These are phyloP conservation scores for Schizophyllum commune DNA, from an alignment of 1,284 basidiomycete species.

Conservation along the genomic window DNA sequence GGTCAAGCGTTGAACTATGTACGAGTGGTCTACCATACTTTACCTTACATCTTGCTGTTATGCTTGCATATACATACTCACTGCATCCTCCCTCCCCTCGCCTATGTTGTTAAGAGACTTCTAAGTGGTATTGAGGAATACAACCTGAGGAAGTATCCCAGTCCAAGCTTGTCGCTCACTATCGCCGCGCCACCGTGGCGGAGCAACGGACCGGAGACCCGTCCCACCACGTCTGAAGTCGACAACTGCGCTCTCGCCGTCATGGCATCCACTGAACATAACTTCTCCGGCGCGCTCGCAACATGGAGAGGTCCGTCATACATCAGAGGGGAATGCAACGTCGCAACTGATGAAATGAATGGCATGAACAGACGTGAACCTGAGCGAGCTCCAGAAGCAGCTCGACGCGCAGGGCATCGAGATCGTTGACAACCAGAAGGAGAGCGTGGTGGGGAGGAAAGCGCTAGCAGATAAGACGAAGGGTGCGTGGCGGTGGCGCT, in stretches of 20 bases:
- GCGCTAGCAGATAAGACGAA: constrained; percentile 89
- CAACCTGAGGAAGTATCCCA: no score
- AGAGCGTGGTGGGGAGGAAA: constrained; percentile 89
- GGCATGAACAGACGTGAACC: constrained; percentile 63
- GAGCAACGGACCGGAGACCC: not conserved
- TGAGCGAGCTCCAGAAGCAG: constrained; percentile 86
- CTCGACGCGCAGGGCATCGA: constrained; percentile 88
- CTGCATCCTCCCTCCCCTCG: no score
- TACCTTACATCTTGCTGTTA: no score
- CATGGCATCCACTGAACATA: constrained; percentile 47
- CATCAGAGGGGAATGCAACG: not conserved
- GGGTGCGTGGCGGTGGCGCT: no score
- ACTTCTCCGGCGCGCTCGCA: constrained; percentile 79
- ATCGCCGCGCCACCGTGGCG: not conserved
- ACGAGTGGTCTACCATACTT: no score
- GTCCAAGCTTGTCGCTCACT: no score
- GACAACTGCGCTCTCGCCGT: not conserved
- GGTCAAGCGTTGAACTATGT: constrained; percentile 79
- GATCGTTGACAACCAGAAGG: constrained; percentile 96
- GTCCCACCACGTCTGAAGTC: not conserved
- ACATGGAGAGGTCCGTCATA: constrained; percentile 74
- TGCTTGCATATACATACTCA: no score
- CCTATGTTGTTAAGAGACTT: no score
- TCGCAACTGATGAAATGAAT: not conserved
- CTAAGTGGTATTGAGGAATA: no score